Percentiles rank a stretch among this genome's conserved stretches.
phyloP scores from a whole-genome alignment of 768 basidiomycete genomes.

The Amanita pallidorosea region DNA sequence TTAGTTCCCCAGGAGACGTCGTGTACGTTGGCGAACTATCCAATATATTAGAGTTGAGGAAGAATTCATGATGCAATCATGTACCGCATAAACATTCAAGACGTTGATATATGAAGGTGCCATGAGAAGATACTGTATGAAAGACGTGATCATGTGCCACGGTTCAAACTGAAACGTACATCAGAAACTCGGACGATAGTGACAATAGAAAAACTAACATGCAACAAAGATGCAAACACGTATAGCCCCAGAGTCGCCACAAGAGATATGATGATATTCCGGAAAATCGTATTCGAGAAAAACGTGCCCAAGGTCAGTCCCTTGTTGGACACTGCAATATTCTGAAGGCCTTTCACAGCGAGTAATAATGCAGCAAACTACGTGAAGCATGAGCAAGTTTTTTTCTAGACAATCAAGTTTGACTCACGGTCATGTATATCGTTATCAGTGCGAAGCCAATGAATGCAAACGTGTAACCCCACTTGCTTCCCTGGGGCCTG shows the following conservation, averaged over 20 bases:
- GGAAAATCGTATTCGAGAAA: slow-evolving; percentile 72
- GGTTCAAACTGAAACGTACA: slow-evolving; percentile 66
- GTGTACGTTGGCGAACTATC: slow-evolving; percentile 76
- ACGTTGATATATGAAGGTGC: slow-evolving; percentile 92
- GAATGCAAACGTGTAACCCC: slow-evolving; percentile 78
- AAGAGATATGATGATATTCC: slow-evolving; percentile 79
- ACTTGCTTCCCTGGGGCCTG: slow-evolving; percentile 82
- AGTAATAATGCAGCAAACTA: slow-evolving; percentile 73
- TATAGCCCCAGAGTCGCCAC: slow-evolving; percentile 87
- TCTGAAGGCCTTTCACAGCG: slow-evolving; percentile 70
- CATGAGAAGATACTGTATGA: slow-evolving; percentile 86
- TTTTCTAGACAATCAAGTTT: background rate
- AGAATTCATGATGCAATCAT: slow-evolving; percentile 10
- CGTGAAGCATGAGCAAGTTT: slow-evolving; percentile 2
- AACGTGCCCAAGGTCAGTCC: slow-evolving; percentile 45
- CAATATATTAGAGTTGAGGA: background rate
- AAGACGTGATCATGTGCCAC: slow-evolving; percentile 97
- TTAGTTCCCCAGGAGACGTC: slow-evolving; percentile 97
- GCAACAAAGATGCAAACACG: slow-evolving; percentile 69
- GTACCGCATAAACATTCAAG: slow-evolving; percentile 79
- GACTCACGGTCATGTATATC: slow-evolving; percentile 85
- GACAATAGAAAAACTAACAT: slow-evolving; percentile 43
- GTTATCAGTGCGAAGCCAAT: slow-evolving; percentile 86
- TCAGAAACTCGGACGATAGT: background rate
- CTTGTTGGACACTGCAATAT: slow-evolving; percentile 36